Base-by-base conservation (phyloP, 257 asterid species). In the Verbena officinalis region DNA sequence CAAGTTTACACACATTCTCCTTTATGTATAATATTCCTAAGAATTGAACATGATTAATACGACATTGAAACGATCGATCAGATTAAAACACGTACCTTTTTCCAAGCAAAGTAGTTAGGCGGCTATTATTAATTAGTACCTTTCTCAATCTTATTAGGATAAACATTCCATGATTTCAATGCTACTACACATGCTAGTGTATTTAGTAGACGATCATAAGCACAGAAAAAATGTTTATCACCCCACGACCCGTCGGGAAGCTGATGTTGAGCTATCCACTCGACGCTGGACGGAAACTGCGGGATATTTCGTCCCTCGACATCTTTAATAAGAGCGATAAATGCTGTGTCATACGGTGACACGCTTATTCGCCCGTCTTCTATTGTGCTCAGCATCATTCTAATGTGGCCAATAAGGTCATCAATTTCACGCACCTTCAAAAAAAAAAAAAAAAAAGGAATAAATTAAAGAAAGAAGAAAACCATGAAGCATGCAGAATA, bases 201-300 rank as follows among this genome's bases (percentile, higher is more conserved):
- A 33, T 75, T 79, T 17, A 77, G 4, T 0, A 81, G 21, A 0
- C 85, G 80, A 50, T 84, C 87, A 2, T 65, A 69, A 0, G 62
- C 52, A 10, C 38, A 62, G 19, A 77, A 68, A 4, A 34, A 24
- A 4, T 19, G 11, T 5, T 59, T 19, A 5, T 80, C 86, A 1
- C 82, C 86, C 86, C 80, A 80, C 0, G 86, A 80, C n/a, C 89
- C 89, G 46, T 79, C 83, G 0, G 36, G 20, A 11, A 76, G 80
- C 46, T 82, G 88, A 72, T 82, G 52, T 14, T 69, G 3, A 0
- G 65, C 79, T 1, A 82, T 79, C 88, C 88, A 82, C 4, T 62
- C 55, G 3, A 82, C 68, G 31, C 75, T 51, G 0, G 77, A 61
- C 5, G 83, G 83, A 50, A 82, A 82, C 5, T 71, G 77, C 0